Evolutionary conservation across 139 green algal species (phyloP).

Genomic region (Astrephomene gubernaculifera): DNA sequence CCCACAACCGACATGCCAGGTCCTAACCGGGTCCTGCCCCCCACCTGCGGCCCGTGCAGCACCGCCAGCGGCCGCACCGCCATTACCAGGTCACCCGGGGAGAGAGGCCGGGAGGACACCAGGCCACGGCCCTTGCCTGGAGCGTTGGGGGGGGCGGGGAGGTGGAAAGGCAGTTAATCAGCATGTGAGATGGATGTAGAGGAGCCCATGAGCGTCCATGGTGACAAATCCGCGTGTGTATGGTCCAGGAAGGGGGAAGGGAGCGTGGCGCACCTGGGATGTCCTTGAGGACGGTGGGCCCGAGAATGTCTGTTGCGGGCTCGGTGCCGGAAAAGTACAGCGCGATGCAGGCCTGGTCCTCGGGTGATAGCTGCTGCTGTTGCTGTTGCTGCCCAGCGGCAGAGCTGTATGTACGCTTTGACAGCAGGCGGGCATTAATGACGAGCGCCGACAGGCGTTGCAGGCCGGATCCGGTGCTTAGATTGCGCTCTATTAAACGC

Average conservation of each 20-base stretch:
- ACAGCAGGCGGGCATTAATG: neutral
- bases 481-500: too few species aligned
- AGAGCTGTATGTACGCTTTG: neutral
- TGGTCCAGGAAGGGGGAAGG: neutral
- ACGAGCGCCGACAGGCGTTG: neutral
- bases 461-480: neutral
- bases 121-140: constrained; percentile 32
- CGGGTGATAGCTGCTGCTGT: neutral
- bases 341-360: constrained; percentile 3
- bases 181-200: neutral
- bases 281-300: neutral
- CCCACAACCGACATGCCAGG: neutral
- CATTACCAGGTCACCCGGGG: constrained; percentile 20
- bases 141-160: neutral
- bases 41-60: constrained; percentile 28
- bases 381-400: neutral
- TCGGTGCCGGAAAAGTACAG: constrained; percentile 25
- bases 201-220: too few species aligned
- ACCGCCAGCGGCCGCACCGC: constrained; percentile 11
- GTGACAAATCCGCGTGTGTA: too few species aligned
- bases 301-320: neutral
- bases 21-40: neutral
- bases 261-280: neutral
- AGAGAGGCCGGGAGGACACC: neutral
- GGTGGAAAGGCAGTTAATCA: neutral